Conservation (phyloP, 139 green algal genomes). For the Chlorella sp. region DNA sequence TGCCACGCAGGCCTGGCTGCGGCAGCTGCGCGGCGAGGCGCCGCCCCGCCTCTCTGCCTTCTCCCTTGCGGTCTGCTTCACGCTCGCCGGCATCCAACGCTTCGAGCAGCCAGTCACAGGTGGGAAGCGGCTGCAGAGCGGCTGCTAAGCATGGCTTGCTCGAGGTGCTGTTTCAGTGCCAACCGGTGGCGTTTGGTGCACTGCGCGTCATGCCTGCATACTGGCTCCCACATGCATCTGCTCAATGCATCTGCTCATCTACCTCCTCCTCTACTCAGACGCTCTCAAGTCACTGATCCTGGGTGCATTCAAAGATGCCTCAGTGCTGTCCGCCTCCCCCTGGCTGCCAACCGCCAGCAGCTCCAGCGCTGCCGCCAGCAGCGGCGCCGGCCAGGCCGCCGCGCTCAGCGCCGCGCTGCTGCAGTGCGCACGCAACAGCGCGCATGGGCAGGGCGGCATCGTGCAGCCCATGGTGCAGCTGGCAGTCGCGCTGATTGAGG, state of each 20-base stretch:
- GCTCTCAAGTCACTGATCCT: slow-evolving; percentile 16
- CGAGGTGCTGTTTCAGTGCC: too few species aligned
- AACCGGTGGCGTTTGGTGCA: too few species aligned
- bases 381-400: background rate
- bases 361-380: too few species aligned
- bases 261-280: background rate
- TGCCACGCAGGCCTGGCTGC: slow-evolving; percentile 29
- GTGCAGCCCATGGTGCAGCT: slow-evolving; percentile 27
- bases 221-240: too few species aligned
- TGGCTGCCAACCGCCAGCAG: slow-evolving; percentile 37
- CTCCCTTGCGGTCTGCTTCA: slow-evolving; percentile 34
- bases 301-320: slow-evolving; percentile 6
- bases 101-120: slow-evolving; percentile 35
- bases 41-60: slow-evolving; percentile 18
- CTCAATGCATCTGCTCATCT: background rate
- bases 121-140: too few species aligned
- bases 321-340: background rate
- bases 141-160: too few species aligned
- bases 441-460: slow-evolving; percentile 1
- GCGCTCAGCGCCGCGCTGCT: slow-evolving; percentile 29
- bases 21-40: slow-evolving; percentile 15
- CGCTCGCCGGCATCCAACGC: slow-evolving; percentile 29
- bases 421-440: slow-evolving; percentile 7
- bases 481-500: slow-evolving; percentile 25
- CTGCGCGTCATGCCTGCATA: too few species aligned